A percentile compares a stretch with the other conserved stretches of the same genome.
phyloP scores from a whole-genome alignment of 768 basidiomycete species.

The Punctularia strigosozonata region DNA sequence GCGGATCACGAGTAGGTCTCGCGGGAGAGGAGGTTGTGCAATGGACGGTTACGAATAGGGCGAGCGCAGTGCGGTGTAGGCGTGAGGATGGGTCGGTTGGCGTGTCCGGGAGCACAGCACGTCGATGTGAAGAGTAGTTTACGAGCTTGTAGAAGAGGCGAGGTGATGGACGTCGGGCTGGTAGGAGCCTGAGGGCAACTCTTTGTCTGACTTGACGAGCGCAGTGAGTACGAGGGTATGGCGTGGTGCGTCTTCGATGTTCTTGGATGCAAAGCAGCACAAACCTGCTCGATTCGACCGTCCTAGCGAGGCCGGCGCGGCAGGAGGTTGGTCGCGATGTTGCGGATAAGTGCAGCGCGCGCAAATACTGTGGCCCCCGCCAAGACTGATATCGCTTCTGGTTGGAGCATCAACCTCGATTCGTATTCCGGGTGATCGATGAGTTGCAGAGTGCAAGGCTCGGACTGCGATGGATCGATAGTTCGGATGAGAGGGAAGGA shows the following conservation, averaged over 20 bases:
- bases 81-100: conserved; percentile 45
- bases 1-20: conserved; percentile 73
- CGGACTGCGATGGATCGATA: too few species aligned
- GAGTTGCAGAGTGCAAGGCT: conserved; percentile 58
- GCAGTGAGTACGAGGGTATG: conserved; percentile 48
- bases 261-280: conserved; percentile 40
- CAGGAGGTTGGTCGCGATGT: conserved; percentile 40
- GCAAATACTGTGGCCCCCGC: conserved; percentile 14
- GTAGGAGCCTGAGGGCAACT: conserved; percentile 82
- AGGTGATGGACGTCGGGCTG: conserved; percentile 76
- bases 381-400: conserved; percentile 46
- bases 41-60: conserved; percentile 72
- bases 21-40: conserved; percentile 64
- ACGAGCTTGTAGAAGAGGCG: conserved; percentile 32
- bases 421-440: conserved; percentile 89
- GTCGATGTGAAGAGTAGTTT: conserved; percentile 41
- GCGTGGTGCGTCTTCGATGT: conserved; percentile 5
- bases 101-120: conserved; percentile 30
- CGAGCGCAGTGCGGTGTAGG: conserved; percentile 69
- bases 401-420: conserved; percentile 79
- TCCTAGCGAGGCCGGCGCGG: conserved; percentile 79
- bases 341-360: conserved; percentile 23
- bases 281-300: conserved; percentile 59
- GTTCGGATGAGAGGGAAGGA: too few species aligned
- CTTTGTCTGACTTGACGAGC: conserved; percentile 27